Evolutionary conservation across 1,139 yeast genomes (phyloP).

Genomic region (Blastobotrys ciferrii): DNA sequence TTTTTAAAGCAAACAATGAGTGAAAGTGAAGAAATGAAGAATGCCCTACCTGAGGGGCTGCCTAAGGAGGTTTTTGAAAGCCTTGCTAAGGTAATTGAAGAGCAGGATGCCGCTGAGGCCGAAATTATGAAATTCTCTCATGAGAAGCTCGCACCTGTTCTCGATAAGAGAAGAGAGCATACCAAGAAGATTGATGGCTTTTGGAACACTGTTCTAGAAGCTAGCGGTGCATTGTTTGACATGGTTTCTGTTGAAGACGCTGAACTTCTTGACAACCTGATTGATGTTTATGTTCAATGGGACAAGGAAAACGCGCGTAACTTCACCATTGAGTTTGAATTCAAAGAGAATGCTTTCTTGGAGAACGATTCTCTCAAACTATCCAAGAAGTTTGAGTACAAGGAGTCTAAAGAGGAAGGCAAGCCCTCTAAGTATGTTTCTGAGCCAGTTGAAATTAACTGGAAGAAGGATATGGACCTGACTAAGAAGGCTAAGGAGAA

Average conservation of each 20-base stretch:
- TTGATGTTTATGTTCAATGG: slow-evolving; percentile 35
- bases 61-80: slow-evolving; percentile 15
- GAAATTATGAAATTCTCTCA: slow-evolving; percentile 29
- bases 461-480: slow-evolving; percentile 39
- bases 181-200: slow-evolving; percentile 36
- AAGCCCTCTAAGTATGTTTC: slow-evolving; percentile 29
- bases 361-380: slow-evolving; percentile 26
- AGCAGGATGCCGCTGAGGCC: slow-evolving; percentile 37
- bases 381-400: slow-evolving; percentile 30
- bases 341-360: slow-evolving; percentile 37
- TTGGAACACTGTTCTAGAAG: slow-evolving; percentile 40
- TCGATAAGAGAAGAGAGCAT: slow-evolving; percentile 34
- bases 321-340: slow-evolving; percentile 35
- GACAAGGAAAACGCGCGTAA: slow-evolving; percentile 31
- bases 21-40: slow-evolving; percentile 6
- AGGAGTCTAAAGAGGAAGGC: slow-evolving; percentile 25
- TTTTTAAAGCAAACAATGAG: slow-evolving; percentile 6
- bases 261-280: slow-evolving; percentile 32
- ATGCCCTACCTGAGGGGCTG: slow-evolving; percentile 6
- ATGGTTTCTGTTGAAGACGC: slow-evolving; percentile 36
- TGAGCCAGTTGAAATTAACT: slow-evolving; percentile 33
- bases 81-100: slow-evolving; percentile 52
- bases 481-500: slow-evolving; percentile 31
- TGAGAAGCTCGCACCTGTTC: slow-evolving; percentile 36
- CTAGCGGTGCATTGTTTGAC: slow-evolving; percentile 33